Evolutionary conservation across 495 filamentous ascomycete species (phyloP), one percentile per base, ranked within the genome.

Genomic region (Amniculicola lignicola): DNA sequence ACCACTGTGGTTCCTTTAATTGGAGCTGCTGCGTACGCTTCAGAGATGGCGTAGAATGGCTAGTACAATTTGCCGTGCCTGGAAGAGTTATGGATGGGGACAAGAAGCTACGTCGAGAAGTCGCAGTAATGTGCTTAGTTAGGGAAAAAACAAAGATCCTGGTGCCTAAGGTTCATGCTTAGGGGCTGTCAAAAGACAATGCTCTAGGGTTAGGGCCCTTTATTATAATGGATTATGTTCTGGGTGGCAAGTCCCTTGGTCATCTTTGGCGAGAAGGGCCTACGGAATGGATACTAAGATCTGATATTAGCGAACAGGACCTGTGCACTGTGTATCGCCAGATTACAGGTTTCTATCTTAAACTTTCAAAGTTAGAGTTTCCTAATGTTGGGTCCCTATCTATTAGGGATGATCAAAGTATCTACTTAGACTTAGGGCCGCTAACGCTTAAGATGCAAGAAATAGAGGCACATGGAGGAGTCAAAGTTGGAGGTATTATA

Each of bases 161-260:
- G 6, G 38, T 53, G 16, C 49, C 49, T 53, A 24, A 15, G 5
- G 31, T 53, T 15, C 25, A 53, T 23, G 10, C 19, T 24, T 53
- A 25, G 49, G 49, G 49, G 15, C 49, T 53, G 16, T 53, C 49
- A 10, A 43, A 53, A 19, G 49, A 53, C 49, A 53, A 53, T 37
- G 23, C 49, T 9, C 31, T 23, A 23, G 49, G 49, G 11, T 23
- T 53, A 53, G 49, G 49, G 9, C 19, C 49, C 38, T 53, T 53
- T 42, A 53, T 53, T 19, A 42, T 53, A 9, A 53, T 53, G 38
- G 49, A 53, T 14, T 53, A 23, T 25, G 43, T 53, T n/a, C 11
- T 7, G 27, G 49, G 49, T 38, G 27, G 22, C 36, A 29, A 15
- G 24, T 38, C 43, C 49, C 38, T 22, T 29, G 38, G 27, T 25